Evolutionary conservation across 1,284 basidiomycete genomes (phyloP), one percentile per base, ranked within the genome.

Genomic region (Microbotryum saponariae): DNA sequence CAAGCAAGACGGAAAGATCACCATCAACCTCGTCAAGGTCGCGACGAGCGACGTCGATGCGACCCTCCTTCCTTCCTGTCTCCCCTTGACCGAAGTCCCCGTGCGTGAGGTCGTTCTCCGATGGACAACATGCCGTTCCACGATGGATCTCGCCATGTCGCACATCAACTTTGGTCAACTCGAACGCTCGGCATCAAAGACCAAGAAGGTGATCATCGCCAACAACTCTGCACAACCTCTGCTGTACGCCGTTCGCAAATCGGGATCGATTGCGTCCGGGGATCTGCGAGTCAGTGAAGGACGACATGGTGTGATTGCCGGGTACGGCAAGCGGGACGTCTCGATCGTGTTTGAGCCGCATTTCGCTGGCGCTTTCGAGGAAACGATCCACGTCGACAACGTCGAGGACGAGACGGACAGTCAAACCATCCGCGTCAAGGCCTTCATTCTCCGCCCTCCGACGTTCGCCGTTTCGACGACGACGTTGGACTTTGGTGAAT

Each of bases 161-260:
- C 76, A 76, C 59, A 79, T 80, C 76, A 79, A 80, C 70, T 79
- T 80, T 69, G 79, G 79, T 1, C 73, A 75, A n/a, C 76, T 78
- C 66, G 78, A 80, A 54, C 79, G 78, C 69, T 78, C 78, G 51
- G 77, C 79, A 48, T 69, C 73, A 33, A 78, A 78, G 66, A 75
- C 77, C 48, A 76, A 78, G 62, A 78, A 76, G 63, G 78, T 80
- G 52, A 73, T 80, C 58, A 77, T 80, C 50, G 78, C 75, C 73
- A 78, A 76, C 72, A 74, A 71, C 72, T 78, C 69, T 73, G 77
- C 70, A 69, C 78, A 63, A 78, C 78, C 69, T 25, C 61, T 75
- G 37, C 70, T 79, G 16, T 80, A 79, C 74, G 76, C 78, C 54
- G 76, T 80, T 54, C 77, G 78, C 37, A 79, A 79, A 47, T 78